Evolutionary conservation across 805 yeast species (phyloP).

Genomic region (Ogataea glucozyma): DNA sequence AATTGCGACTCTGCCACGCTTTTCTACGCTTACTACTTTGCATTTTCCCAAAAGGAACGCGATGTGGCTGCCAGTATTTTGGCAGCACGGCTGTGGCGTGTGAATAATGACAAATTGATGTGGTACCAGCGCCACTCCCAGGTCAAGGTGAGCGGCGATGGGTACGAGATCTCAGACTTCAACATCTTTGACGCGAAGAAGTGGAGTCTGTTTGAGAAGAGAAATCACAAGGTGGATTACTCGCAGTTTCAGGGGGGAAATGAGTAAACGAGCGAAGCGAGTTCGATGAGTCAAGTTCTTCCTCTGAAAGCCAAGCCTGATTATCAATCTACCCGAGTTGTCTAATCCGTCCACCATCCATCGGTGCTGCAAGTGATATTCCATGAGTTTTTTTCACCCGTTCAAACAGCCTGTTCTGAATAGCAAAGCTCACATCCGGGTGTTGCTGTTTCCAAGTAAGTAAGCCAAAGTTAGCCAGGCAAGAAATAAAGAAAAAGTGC

Average conservation of each 20-base stretch:
- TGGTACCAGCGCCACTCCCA: constrained; percentile 41
- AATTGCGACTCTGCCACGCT: constrained; percentile 38
- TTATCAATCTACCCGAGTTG: too few relatives aligned
- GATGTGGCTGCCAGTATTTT: constrained; percentile 37
- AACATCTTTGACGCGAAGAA: constrained; percentile 44
- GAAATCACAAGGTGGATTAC: constrained; percentile 42
- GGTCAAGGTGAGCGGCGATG: constrained; percentile 40
- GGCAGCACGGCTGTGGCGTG: constrained; percentile 41
- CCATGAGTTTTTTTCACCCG: too few relatives aligned
- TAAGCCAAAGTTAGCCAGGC: too few relatives aligned
- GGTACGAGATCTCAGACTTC: constrained; percentile 44
- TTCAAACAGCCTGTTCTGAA: too few relatives aligned
- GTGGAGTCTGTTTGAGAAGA: constrained; percentile 45
- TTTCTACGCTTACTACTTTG: constrained; percentile 47
- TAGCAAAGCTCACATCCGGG: too few relatives aligned
- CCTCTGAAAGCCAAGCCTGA: too few relatives aligned
- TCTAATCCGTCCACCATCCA: too few relatives aligned
- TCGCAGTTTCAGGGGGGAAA: constrained; percentile 25
- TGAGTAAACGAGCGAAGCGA: neutral
- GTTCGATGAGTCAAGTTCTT: neutral
- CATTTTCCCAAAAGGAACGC: constrained; percentile 43
- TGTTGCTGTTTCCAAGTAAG: too few relatives aligned
- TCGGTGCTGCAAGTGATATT: too few relatives aligned
- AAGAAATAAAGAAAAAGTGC: too few relatives aligned
- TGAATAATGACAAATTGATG: constrained; percentile 31